These are phyloP conservation scores for Rhizoclosmatium sp. DNA, from an alignment of 192 early-diverging fungal species.

Conservation along the genomic window DNA sequence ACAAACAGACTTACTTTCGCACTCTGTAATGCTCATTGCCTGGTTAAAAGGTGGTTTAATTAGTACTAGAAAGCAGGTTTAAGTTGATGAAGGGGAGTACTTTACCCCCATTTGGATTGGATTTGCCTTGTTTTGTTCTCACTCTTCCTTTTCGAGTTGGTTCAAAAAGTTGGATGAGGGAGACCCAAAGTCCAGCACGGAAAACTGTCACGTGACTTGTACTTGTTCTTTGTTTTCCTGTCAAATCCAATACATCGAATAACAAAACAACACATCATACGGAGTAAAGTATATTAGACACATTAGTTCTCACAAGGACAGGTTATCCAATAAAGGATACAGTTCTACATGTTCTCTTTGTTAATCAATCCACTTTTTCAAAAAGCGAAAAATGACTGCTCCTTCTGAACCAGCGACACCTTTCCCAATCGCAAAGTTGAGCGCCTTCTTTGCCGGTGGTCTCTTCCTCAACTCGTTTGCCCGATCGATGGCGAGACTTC, in stretches of 20 bases:
- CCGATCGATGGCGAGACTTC: slow-evolving; percentile 28
- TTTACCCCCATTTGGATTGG: background rate
- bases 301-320: too few relatives aligned
- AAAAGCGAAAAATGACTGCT: background rate
- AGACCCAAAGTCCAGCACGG: too few relatives aligned
- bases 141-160: background rate
- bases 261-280: too few relatives aligned
- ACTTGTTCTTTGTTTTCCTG: too few relatives aligned
- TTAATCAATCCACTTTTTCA: background rate
- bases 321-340: too few relatives aligned
- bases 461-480: slow-evolving; percentile 31
- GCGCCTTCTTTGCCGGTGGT: background rate
- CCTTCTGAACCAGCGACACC: background rate
- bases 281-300: too few relatives aligned
- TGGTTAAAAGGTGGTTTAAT: too few relatives aligned
- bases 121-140: background rate
- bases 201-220: too few relatives aligned
- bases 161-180: background rate
- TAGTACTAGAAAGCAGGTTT: background rate
- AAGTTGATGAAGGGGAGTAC: background rate
- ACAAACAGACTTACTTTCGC: background rate
- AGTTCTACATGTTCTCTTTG: too few relatives aligned
- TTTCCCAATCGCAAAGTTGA: background rate
- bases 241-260: too few relatives aligned
- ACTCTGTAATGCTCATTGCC: background rate